These are phyloP conservation scores for Globisporangium apiculatum DNA, from an alignment of 352 stramenopile species.

Conservation along the genomic window DNA sequence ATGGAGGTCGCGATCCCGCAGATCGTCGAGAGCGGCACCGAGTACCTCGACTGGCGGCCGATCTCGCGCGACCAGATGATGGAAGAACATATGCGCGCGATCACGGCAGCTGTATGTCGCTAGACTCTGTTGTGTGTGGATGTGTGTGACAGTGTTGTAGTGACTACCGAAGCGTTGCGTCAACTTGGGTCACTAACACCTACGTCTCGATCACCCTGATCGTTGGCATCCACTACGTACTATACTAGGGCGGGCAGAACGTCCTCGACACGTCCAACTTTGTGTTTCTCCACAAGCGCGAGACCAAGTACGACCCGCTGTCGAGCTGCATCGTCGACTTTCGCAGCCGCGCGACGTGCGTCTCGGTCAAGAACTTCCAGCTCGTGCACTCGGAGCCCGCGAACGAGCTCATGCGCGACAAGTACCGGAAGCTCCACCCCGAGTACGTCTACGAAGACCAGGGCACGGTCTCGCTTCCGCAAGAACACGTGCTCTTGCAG, in stretches of 20 bases:
- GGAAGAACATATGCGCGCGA: slow-evolving; percentile 62
- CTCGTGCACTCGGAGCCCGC: slow-evolving; percentile 79
- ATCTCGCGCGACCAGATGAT: slow-evolving; percentile 74
- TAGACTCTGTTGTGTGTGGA: not conserved
- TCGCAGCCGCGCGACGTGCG: slow-evolving; percentile 83
- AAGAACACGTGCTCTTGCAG: slow-evolving; percentile 79
- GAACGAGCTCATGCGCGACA: slow-evolving; percentile 59
- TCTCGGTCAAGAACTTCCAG: slow-evolving; percentile 92
- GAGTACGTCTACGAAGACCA: slow-evolving; percentile 80
- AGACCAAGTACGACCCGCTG: slow-evolving; percentile 88
- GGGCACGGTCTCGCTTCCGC: slow-evolving; percentile 73
- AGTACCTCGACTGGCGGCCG: slow-evolving; percentile 65
- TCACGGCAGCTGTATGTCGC: slow-evolving; percentile 42
- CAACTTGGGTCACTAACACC: too few species aligned
- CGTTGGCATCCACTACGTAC: too few species aligned
- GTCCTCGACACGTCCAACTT: slow-evolving; percentile 73
- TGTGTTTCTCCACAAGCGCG: slow-evolving; percentile 77
- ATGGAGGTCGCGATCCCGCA: slow-evolving; percentile 80
- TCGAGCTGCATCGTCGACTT: slow-evolving; percentile 92
- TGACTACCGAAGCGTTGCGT: not conserved
- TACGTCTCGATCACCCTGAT: too few species aligned
- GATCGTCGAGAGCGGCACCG: slow-evolving; percentile 50
- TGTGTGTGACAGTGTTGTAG: slow-evolving; percentile 1
- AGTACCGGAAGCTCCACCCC: slow-evolving; percentile 62
- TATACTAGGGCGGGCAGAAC: slow-evolving; percentile 62